Conservation (phyloP, 176 grass and related monocot genomes). For the Carex scoparia region DNA sequence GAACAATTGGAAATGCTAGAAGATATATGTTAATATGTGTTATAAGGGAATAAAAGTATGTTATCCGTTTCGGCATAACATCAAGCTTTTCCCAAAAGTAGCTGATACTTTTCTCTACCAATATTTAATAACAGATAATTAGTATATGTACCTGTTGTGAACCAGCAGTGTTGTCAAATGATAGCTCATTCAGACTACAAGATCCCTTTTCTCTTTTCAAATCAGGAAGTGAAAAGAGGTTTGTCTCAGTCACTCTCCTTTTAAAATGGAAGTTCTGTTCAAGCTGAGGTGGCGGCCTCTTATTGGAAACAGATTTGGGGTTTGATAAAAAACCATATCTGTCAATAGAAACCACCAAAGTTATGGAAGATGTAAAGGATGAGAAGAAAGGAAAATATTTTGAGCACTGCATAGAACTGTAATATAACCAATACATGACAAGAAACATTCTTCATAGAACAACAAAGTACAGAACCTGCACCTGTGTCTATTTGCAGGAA, state of each 20-base stretch:
- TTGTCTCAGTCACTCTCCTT: neutral
- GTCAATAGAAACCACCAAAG: slow-evolving; percentile 20
- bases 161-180: slow-evolving; percentile 33
- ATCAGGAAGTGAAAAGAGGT: slow-evolving; percentile 24
- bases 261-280: slow-evolving; percentile 18
- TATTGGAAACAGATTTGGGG: neutral
- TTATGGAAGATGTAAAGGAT: neutral
- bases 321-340: slow-evolving; percentile 86
- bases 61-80: neutral
- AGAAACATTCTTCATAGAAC: neutral
- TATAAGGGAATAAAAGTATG: neutral
- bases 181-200: slow-evolving; percentile 22
- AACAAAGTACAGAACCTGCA: slow-evolving; percentile 1
- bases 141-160: slow-evolving; percentile 13
- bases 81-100: neutral
- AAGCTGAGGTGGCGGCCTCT: slow-evolving; percentile 16
- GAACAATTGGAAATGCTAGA: neutral
- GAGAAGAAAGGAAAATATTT: neutral
- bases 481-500: neutral
- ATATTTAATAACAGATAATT: slow-evolving; percentile 10
- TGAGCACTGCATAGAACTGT: neutral
- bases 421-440: neutral
- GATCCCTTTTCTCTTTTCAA: slow-evolving; percentile 30
- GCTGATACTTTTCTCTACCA: neutral
- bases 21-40: neutral